phyloP scores from a whole-genome alignment of 148 eudicot species.

The Rhododendron griersonianum region DNA sequence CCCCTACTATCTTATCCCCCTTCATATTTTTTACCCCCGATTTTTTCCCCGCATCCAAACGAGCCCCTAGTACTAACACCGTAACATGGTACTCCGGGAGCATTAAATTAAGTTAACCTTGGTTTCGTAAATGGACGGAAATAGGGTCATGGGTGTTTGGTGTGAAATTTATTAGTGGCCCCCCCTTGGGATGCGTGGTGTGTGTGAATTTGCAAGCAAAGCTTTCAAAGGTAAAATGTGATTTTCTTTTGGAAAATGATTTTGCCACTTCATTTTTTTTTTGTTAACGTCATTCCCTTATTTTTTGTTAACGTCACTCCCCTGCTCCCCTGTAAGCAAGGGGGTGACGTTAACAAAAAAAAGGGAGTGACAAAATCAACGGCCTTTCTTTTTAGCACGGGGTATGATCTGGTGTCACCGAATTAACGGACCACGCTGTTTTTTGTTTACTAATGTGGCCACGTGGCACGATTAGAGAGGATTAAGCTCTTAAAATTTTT shows the following conservation, averaged over 20 bases:
- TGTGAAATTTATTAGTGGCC: not conserved
- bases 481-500: not conserved
- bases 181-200: not conserved
- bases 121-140: not conserved
- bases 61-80: not conserved
- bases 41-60: too few species aligned
- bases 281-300: too few species aligned
- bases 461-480: not conserved
- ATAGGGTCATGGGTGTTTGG: not conserved
- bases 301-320: too few species aligned
- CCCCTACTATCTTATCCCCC: too few species aligned
- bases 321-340: too few species aligned
- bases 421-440: not conserved
- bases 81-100: not conserved
- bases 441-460: not conserved
- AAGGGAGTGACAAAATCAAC: too few species aligned
- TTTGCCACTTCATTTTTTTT: too few species aligned
- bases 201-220: not conserved
- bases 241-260: not conserved
- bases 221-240: not conserved
- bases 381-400: not conserved
- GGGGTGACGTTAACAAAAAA: too few species aligned
- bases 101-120: not conserved
- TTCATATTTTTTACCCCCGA: too few species aligned
- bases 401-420: not conserved